Evolutionary conservation across 306 rosid species (phyloP).

Genomic region (Casuarina cunninghamiana): DNA sequence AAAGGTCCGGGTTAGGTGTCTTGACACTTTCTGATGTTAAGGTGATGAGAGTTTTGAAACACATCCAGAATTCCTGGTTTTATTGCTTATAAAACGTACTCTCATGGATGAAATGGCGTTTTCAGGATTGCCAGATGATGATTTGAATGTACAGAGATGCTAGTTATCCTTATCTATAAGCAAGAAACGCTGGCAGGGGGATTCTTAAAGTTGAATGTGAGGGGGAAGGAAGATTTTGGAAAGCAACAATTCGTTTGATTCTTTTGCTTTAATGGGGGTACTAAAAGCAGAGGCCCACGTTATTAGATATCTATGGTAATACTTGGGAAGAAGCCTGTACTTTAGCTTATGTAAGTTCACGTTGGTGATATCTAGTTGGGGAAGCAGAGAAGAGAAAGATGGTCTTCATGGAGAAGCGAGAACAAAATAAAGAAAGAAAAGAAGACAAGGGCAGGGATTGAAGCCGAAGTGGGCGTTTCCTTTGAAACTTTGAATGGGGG

Average conservation of each 20-base stretch:
- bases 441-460: constrained; percentile 29
- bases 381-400: constrained; percentile 16
- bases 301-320: constrained; percentile 15
- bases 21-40: too few species aligned
- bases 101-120: background rate
- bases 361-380: background rate
- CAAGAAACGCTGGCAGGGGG: background rate
- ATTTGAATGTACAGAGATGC: background rate
- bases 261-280: constrained; percentile 49
- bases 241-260: constrained; percentile 34
- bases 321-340: constrained; percentile 9
- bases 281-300: constrained; percentile 39
- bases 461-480: constrained; percentile 29
- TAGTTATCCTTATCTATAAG: background rate
- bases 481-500: constrained; percentile 42
- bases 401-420: constrained; percentile 47
- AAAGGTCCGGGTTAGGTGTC: too few species aligned
- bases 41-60: background rate
- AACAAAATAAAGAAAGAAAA: constrained; percentile 32
- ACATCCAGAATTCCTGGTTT: background rate
- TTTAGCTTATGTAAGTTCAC: constrained; percentile 10
- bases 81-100: background rate
- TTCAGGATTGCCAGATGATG: background rate
- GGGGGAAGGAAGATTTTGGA: constrained; percentile 38
- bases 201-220: constrained; percentile 38